Base-by-base conservation (phyloP, 805 yeast species). In the Candida awuae region DNA sequence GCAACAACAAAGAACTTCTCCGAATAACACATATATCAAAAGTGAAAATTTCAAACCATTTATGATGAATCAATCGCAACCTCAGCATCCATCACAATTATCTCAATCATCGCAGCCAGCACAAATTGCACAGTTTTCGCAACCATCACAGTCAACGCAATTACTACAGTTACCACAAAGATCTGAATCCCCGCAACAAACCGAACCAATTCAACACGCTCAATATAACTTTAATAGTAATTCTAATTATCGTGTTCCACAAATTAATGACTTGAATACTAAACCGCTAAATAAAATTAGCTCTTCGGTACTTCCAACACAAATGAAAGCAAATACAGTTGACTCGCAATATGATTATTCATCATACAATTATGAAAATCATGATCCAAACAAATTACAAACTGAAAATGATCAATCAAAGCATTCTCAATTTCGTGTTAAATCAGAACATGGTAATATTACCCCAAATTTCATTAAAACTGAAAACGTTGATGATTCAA, bases 21-120 rank as follows among this genome's bases (percentile, higher is more conserved):
- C n/a, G n/a, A n/a, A n/a, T n/a, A n/a, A n/a, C n/a, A n/a, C n/a
- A n/a, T 25, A 15, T 38, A 35, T 16, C 38, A 29, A 29, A 29
- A 16, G 23, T 21, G 18, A 17, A 29, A 23, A 29, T 21, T 13
- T 12, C 32, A 33, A 34, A 16, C 21, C 32, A 16, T 18, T 29
- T 17, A 13, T 29, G 21, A n/a, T 18, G 20, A 14, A 14, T 23
- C 34, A 37, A 20, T 16, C 29, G 6, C 20, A 28, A 5, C 23
- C 37, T 19, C 23, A 22, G n/a, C 37, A 27, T 6, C 22, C 23
- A 4, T 22, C 31, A 8, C 27, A 18, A 3, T 14, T 29, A 29
- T 26, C 31, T 23, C 17, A 37, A 23, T 36, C 36, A 21, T 20
- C 34, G 23, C 43, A 25, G 17, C 42, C 28, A 17, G 19, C 26